A percentile compares a stretch with the other conserved stretches of the same genome.
phyloP scores from a whole-genome alignment of 306 rosid species.

The Gastrolobium bilobum region DNA sequence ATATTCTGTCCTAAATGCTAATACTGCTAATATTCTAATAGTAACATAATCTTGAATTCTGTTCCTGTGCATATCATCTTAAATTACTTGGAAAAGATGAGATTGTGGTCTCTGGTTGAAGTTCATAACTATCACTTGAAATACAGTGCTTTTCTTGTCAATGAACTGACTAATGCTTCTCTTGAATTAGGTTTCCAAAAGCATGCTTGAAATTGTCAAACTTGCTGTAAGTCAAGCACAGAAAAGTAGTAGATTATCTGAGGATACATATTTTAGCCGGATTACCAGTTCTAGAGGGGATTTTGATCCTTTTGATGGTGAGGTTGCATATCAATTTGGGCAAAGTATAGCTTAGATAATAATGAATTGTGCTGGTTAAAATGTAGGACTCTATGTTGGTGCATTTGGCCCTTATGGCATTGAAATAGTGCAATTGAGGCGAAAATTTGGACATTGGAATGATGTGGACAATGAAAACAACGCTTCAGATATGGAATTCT shows the following conservation, averaged over 20 bases:
- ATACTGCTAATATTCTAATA: neutral
- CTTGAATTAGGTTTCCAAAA: constrained; percentile 73
- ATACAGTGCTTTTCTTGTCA: constrained; percentile 34
- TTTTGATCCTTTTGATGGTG: constrained; percentile 91
- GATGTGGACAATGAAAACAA: constrained; percentile 56
- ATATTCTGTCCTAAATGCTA: neutral
- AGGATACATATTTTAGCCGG: constrained; percentile 82
- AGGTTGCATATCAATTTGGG: constrained; percentile 38
- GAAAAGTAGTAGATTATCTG: constrained; percentile 75
- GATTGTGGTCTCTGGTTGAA: constrained; percentile 23
- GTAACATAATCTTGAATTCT: neutral
- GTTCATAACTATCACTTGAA: constrained; percentile 5
- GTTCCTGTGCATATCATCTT: constrained; percentile 12
- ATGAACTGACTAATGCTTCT: constrained; percentile 41
- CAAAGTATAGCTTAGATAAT: constrained; percentile 31
- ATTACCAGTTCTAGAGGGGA: constrained; percentile 73
- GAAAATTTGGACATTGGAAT: constrained; percentile 95
- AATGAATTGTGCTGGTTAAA: constrained; percentile 49
- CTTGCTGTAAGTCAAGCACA: constrained; percentile 91
- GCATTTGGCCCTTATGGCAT: constrained; percentile 96
- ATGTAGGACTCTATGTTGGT: constrained; percentile 90
- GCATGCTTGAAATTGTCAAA: constrained; percentile 89
- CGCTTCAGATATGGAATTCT: constrained; percentile 81
- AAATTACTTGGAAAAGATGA: constrained; percentile 22
- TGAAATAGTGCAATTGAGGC: constrained; percentile 89